Evolutionary conservation across 208 protist genomes (phyloP).

Genomic region (Vickermania spadyakhi): DNA sequence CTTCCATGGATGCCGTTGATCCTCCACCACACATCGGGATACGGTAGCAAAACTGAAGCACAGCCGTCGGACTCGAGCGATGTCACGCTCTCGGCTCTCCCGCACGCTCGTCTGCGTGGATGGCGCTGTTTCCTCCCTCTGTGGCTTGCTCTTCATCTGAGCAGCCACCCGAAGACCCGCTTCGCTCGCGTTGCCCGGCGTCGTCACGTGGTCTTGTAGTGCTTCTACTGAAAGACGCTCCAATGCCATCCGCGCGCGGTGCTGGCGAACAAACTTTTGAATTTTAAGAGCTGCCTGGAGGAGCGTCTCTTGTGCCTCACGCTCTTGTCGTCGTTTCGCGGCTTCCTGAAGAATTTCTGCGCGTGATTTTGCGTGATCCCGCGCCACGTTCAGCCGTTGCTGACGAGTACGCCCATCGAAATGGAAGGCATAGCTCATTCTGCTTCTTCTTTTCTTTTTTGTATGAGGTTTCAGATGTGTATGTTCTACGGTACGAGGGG

Average conservation of each 20-base stretch:
- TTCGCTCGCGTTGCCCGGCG: background rate
- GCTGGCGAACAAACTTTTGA: background rate
- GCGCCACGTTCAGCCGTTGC: conserved; percentile 46
- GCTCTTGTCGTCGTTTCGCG: conserved; percentile 25
- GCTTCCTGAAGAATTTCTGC: conserved; percentile 44
- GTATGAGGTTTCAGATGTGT: too few species aligned
- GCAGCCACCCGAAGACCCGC: background rate
- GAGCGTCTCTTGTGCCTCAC: conserved; percentile 33
- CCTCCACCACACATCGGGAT: too few species aligned
- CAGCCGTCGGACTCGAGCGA: too few species aligned
- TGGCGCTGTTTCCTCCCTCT: background rate
- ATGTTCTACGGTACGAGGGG: background rate
- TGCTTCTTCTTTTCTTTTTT: conserved; percentile 9
- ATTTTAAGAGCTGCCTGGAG: conserved; percentile 8
- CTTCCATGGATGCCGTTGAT: too few species aligned
- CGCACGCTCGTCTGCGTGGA: too few species aligned
- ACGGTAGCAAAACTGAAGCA: too few species aligned
- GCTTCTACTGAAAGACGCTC: background rate
- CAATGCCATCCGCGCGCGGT: background rate
- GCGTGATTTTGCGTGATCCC: conserved; percentile 41
- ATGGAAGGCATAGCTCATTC: background rate
- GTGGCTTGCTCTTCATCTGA: background rate
- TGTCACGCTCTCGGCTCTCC: too few species aligned
- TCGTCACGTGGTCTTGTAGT: background rate
- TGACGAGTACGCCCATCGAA: conserved; percentile 65